Evolutionary conservation across 495 filamentous ascomycete genomes (phyloP).

Genomic region (Glonium stellatum): DNA sequence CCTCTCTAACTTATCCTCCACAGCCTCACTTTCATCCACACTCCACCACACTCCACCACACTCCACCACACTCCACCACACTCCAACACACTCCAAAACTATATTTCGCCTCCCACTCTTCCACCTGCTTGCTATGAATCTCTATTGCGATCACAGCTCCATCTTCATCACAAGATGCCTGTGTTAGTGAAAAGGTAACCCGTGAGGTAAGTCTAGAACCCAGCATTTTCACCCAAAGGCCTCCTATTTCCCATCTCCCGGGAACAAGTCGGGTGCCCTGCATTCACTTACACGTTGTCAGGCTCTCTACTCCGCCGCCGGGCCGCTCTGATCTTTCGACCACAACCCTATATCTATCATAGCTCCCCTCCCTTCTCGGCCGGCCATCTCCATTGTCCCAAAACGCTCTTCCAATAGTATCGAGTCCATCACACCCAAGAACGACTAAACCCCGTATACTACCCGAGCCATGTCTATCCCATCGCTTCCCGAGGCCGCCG

Average conservation of each 20-base stretch:
- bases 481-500: neutral
- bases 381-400: neutral
- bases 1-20: neutral
- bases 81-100: too few species aligned
- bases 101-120: neutral
- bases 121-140: constrained; percentile 15
- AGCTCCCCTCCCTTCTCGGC: neutral
- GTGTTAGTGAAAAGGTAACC: constrained; percentile 18
- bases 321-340: neutral
- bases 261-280: neutral
- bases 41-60: too few species aligned
- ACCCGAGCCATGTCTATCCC: constrained; percentile 1
- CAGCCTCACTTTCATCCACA: too few species aligned
- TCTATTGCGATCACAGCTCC: constrained; percentile 8
- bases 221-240: neutral
- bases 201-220: constrained; percentile 19
- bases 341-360: neutral
- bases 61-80: too few species aligned
- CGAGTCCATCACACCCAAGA: neutral
- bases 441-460: neutral
- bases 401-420: neutral
- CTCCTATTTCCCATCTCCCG: neutral
- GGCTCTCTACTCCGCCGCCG: constrained; percentile 15
- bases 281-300: constrained; percentile 1
- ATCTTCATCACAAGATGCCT: constrained; percentile 11